Conservation (phyloP, 179 eudicot species). For the Monotropa hypopitys region DNA sequence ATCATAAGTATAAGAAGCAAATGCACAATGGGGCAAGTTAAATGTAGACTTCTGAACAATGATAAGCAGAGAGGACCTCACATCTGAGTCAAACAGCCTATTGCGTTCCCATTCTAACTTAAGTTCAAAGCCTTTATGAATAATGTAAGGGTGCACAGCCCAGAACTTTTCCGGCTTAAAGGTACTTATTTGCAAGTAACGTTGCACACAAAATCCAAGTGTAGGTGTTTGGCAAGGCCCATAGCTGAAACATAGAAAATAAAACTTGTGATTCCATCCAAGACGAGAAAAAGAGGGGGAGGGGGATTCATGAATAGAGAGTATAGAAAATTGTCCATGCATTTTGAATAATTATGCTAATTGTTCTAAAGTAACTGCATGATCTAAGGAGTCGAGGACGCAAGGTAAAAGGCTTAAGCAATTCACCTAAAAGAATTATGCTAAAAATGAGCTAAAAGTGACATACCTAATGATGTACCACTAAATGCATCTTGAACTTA, state of each 20-base stretch:
- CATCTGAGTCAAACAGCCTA: constrained; percentile 73
- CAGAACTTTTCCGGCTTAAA: constrained; percentile 88
- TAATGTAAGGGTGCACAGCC: constrained; percentile 65
- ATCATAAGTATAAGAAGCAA: not conserved
- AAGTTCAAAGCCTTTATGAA: constrained; percentile 65
- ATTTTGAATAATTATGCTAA: not conserved
- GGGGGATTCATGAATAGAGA: not conserved
- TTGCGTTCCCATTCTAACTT: constrained; percentile 91
- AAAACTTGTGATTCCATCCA: not conserved
- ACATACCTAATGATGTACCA: no score
- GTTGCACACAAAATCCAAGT: constrained; percentile 95
- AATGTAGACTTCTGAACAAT: not conserved
- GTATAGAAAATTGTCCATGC: not conserved
- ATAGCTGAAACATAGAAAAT: constrained; percentile 42
- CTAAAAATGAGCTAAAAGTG: not conserved
- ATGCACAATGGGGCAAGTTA: not conserved
- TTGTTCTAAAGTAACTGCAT: not conserved
- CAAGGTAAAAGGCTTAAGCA: not conserved
- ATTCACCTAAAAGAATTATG: not conserved
- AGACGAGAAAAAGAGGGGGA: not conserved
- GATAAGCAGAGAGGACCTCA: constrained; percentile 23
- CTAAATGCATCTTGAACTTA: not conserved
- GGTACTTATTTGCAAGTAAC: constrained; percentile 70
- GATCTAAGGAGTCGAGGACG: not conserved
- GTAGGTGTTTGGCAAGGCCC: constrained; percentile 99